Evolutionary conservation across 2,329 filamentous ascomycete genomes (phyloP).

Genomic region (Camillea tinctor): DNA sequence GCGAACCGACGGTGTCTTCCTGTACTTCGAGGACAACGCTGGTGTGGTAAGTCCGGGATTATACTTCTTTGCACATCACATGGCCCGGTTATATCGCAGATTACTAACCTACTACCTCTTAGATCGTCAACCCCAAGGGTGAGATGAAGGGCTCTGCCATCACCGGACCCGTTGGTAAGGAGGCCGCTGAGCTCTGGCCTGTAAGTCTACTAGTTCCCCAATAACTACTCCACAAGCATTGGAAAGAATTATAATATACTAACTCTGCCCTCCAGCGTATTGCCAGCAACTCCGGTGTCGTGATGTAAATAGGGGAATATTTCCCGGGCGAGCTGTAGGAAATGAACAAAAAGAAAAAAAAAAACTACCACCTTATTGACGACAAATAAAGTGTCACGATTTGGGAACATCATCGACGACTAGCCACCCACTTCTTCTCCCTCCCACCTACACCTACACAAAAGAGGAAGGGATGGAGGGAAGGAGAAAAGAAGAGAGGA

Average conservation of each 20-base stretch:
- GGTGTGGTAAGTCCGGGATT: constrained; percentile 74
- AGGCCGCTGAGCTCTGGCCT: constrained; percentile 99
- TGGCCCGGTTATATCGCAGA: constrained; percentile 32
- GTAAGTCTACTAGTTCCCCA: constrained; percentile 57
- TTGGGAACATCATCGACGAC: constrained; percentile 21
- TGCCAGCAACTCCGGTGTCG: constrained; percentile 99
- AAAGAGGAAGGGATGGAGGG: constrained; percentile 3
- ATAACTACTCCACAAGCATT: not conserved
- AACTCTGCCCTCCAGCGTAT: constrained; percentile 69
- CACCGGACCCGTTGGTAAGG: constrained; percentile 98
- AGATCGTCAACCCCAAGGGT: constrained; percentile 99
- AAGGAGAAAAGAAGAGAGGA: constrained; percentile 6
- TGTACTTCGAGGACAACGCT: constrained; percentile 99
- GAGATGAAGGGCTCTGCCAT: constrained; percentile 99
- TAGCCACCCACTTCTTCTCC: constrained; percentile 21
- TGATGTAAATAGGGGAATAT: constrained; percentile 78
- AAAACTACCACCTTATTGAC: constrained; percentile 24
- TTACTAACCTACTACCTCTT: constrained; percentile 36
- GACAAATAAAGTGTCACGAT: constrained; percentile 25
- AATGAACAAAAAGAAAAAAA: constrained; percentile 17
- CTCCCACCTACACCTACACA: constrained; percentile 1
- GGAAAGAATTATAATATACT: constrained; percentile 25
- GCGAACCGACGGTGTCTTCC: constrained; percentile 95
- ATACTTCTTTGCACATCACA: not conserved
- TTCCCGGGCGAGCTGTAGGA: constrained; percentile 21